Base-by-base conservation (phyloP, 1,139 yeast species). In the Lodderomyces jiufengensis region DNA sequence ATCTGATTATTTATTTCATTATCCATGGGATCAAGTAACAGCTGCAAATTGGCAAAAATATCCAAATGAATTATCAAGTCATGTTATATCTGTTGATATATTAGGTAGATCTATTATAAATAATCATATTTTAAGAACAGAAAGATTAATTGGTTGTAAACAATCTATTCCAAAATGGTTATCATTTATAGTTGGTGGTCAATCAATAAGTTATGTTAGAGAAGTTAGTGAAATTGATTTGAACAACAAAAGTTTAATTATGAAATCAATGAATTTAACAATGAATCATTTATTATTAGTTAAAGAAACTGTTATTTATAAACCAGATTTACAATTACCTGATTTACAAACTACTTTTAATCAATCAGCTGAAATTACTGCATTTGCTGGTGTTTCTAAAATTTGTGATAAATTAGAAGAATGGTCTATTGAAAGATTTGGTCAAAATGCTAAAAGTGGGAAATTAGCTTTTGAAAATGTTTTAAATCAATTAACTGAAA, bases 31-130 rank as follows among this genome's bases (percentile, higher is more conserved):
- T 27, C 88, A 86, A 52, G 95, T 92, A 13, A 84, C 95, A 1
- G 90, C 95, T 0, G 97, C 97, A 41, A 90, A 92, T 59, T 92
- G 98, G 98, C 80, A 78, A 47, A 92, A 92, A 53, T 92, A 92
- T 61, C 98, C 98, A 11, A 92, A 92, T 47, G 95, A 88, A 52
- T 70, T 83, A 43, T 82, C 95, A 6, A 76, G 95, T 1, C 98
- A 92, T 61, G 98, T 92, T n/a, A 82, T 87, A 12, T 94, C 95
- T 1, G 97, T 92, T 5, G 98, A 92, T 57, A 86, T 87, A 2
- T 63, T 92, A 33, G 66, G 82, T 41, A 70, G 97, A 42, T 85
- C 81, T 47, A 55, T 87, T 22, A 78, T 81, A 50, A 63, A 72
- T 1, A 59, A 57, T 7, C 71, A 76, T 1, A 68, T 77, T 1